These are phyloP conservation scores for Lactarius vividus DNA, from an alignment of 768 basidiomycete genomes.

Conservation along the genomic window DNA sequence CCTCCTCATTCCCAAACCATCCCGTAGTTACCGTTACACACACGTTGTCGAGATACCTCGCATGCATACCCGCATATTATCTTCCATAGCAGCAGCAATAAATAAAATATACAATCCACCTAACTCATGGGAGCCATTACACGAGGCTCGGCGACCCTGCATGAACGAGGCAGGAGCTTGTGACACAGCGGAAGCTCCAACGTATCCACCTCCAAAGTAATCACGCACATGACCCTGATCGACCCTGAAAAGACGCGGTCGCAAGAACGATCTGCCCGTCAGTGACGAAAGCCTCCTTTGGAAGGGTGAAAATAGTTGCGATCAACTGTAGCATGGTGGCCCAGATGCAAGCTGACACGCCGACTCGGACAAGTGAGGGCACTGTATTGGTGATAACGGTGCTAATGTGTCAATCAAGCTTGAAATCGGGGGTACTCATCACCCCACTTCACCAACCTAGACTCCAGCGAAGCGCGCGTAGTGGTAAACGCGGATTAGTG, in stretches of 20 bases:
- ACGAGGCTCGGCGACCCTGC: not conserved
- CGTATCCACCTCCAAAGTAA: not conserved
- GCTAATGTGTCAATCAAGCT: not conserved
- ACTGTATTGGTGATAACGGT: not conserved
- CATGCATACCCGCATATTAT: conserved; percentile 16
- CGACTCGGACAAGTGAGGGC: not conserved
- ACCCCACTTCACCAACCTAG: not conserved
- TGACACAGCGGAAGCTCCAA: not conserved
- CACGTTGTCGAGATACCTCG: conserved; percentile 22
- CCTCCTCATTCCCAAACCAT: conserved; percentile 1
- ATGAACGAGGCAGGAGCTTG: not conserved
- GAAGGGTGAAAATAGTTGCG: not conserved
- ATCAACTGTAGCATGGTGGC: not conserved
- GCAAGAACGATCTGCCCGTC: not conserved
- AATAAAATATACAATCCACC: conserved; percentile 7
- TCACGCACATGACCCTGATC: not conserved
- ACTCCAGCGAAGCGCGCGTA: conserved; percentile 1
- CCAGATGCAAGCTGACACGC: not conserved
- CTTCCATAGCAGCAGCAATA: conserved; percentile 14
- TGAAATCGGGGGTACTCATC: not conserved
- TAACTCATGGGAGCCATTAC: not conserved
- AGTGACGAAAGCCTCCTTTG: not conserved
- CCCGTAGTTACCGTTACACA: not conserved
- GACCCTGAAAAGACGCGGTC: not conserved
- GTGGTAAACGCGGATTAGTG: not conserved